phyloP scores from a whole-genome alignment of 306 rosid species.

The Styphnolobium japonicum region DNA sequence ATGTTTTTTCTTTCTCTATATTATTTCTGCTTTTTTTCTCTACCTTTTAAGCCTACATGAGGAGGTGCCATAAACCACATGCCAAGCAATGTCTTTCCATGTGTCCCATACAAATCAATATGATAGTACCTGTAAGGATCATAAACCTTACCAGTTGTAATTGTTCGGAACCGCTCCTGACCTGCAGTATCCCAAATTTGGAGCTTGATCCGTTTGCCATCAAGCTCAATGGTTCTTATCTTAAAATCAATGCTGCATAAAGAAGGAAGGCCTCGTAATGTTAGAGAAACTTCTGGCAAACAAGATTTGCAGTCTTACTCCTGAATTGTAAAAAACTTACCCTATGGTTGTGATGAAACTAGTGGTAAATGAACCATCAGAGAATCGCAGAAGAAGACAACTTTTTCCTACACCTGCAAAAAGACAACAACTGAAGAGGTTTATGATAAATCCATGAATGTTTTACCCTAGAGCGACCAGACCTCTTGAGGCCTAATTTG shows the following conservation, averaged over 20 bases:
- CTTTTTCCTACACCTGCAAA: conserved; percentile 95
- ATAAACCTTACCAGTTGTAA: conserved; percentile 75
- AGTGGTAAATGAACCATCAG: conserved; percentile 96
- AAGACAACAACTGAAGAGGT: neutral
- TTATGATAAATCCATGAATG: neutral
- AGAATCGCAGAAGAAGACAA: conserved; percentile 96
- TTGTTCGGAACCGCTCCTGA: conserved; percentile 96
- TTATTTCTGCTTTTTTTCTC: neutral
- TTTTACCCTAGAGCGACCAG: neutral
- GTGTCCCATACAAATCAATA: neutral
- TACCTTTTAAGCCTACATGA: neutral
- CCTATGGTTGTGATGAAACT: conserved; percentile 98
- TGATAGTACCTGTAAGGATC: neutral
- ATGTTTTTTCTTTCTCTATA: neutral
- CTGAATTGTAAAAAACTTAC: conserved; percentile 36
- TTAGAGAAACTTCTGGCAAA: conserved; percentile 15
- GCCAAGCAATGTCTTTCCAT: neutral
- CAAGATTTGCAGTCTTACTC: conserved; percentile 9
- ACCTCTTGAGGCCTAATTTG: conserved; percentile 2
- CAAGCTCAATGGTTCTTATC: conserved; percentile 97
- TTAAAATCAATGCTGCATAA: conserved; percentile 86
- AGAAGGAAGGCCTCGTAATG: conserved; percentile 12
- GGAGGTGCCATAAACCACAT: conserved; percentile 7
- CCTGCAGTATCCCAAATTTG: conserved; percentile 99
- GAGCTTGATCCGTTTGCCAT: conserved; percentile 90